Evolutionary conservation across 2,329 filamentous ascomycete genomes (phyloP).

Genomic region (Neophaeococcomyces aloes): DNA sequence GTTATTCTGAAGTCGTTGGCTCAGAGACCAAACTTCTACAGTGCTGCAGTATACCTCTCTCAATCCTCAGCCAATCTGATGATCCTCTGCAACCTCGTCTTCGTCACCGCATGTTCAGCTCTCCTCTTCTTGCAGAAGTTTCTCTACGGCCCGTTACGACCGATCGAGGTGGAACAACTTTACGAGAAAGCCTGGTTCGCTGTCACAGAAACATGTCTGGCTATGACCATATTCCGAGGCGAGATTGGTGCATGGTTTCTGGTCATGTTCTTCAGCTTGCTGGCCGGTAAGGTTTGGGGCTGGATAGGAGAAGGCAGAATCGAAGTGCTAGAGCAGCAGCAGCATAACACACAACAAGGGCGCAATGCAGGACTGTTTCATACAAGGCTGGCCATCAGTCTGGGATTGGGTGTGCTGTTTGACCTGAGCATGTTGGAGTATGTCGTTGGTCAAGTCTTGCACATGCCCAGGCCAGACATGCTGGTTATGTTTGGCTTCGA

Average conservation of each 20-base stretch:
- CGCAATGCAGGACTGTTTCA: conserved; percentile 84
- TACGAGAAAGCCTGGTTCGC: conserved; percentile 98
- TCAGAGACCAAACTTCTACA: conserved; percentile 96
- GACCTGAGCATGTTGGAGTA: conserved; percentile 72
- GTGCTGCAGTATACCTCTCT: conserved; percentile 88
- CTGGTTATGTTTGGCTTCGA: conserved; percentile 99
- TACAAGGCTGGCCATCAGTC: conserved; percentile 63
- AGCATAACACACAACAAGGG: conserved; percentile 40
- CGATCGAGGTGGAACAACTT: conserved; percentile 91
- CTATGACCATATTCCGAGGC: conserved; percentile 96
- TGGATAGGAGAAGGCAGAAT: conserved; percentile 96
- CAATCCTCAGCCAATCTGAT: conserved; percentile 94
- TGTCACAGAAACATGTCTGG: conserved; percentile 88
- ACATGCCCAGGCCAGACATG: conserved; percentile 87
- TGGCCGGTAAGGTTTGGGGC: conserved; percentile 94
- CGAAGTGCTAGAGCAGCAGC: conserved; percentile 89
- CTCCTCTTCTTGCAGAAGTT: conserved; percentile 81
- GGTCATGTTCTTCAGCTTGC: conserved; percentile 85
- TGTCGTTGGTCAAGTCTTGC: conserved; percentile 69
- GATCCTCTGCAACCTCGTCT: conserved; percentile 82
- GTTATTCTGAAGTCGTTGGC: conserved; percentile 86
- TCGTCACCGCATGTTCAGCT: conserved; percentile 68
- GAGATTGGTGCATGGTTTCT: conserved; percentile 91
- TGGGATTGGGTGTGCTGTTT: conserved; percentile 69
- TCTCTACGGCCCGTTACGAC: conserved; percentile 79